Evolutionary conservation across 2,329 filamentous ascomycete genomes (phyloP), one percentile per base, ranked within the genome.

Genomic region (Rutstroemia sp.): DNA sequence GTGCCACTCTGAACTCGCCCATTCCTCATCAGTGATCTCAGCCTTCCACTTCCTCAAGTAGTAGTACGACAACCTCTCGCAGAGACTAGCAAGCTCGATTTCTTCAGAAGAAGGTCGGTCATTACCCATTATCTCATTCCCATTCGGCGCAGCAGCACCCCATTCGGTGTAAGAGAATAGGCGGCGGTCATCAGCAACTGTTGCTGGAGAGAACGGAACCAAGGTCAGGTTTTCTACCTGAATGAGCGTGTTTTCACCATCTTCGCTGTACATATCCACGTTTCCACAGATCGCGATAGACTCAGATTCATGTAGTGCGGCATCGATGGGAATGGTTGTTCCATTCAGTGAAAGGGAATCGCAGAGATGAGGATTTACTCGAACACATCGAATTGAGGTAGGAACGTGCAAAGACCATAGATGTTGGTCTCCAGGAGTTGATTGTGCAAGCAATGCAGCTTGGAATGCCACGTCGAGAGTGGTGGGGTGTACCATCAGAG

Each of bases 391-490:
- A 19, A 63, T 58, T 4, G 21, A 21, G 2, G 56, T 58, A 16
- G 62, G 62, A 4, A 65, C 41, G n/a, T 58, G 53, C 16, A 61
- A 17, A 19, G 53, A 42, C 52, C 54, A 58, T 4, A 64, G 30
- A 41, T 45, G 39, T 3, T 54, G 58, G 48, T 63, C 59, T 4
- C 25, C 51, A 5, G 63, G 62, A 12, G 23, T 38, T 3, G 17
- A 21, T 17, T 49, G 45, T 5, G 62, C 62, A n/a, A 57, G 34
- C 27, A 81, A 75, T 0, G 74, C 73, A 0, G 74, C 73, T 55
- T 83, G 81, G 41, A 83, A 75, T 67, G 81, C 76, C 2, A 75
- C 69, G 61, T 83, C 81, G 14, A 83, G 70, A 0, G 78, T 80
- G 3, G 77, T 74, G 0, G 81, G 81, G 60, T 84, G 81, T 23